These are phyloP conservation scores for Cutaneotrichosporon cavernicola DNA, from an alignment of 1,284 basidiomycete genomes.

Conservation along the genomic window DNA sequence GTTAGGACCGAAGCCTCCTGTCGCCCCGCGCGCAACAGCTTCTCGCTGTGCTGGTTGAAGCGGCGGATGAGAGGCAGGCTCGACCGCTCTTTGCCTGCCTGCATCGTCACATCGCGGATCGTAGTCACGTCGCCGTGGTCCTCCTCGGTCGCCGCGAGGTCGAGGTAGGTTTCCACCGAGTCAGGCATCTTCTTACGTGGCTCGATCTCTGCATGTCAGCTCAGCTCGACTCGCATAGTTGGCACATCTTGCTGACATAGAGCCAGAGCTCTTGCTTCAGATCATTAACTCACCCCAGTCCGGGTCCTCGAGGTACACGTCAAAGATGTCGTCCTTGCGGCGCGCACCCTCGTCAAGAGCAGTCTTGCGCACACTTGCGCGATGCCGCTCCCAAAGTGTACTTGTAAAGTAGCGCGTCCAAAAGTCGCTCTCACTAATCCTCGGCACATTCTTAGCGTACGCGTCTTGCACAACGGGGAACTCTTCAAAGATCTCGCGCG, in stretches of 20 bases:
- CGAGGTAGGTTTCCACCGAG: constrained; percentile 73
- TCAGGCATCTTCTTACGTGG: constrained; percentile 69
- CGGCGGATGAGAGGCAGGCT: constrained; percentile 90
- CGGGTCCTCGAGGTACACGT: constrained; percentile 89
- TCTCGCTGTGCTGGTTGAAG: constrained; percentile 95
- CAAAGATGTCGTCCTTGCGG: constrained; percentile 90
- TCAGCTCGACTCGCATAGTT: not conserved
- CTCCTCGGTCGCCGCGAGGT: constrained; percentile 82
- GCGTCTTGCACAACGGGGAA: constrained; percentile 92
- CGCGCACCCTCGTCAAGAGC: constrained; percentile 65
- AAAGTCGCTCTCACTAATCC: constrained; percentile 78
- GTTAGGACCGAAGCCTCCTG: constrained; percentile 15
- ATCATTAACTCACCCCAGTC: constrained; percentile 61
- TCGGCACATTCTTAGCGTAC: constrained; percentile 87
- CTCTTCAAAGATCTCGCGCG: constrained; percentile 95
- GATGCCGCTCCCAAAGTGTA: constrained; percentile 88
- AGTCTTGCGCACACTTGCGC: constrained; percentile 76
- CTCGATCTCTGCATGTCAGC: constrained; percentile 61
- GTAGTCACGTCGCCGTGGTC: constrained; percentile 91
- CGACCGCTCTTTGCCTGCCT: constrained; percentile 80
- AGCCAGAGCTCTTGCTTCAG: too few species aligned
- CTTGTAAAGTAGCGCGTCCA: constrained; percentile 97
- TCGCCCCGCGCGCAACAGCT: constrained; percentile 59
- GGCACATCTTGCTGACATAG: too few species aligned
- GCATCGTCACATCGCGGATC: constrained; percentile 89